Conservation (phyloP, 1,139 yeast species). For the Nadsonia commutata region DNA sequence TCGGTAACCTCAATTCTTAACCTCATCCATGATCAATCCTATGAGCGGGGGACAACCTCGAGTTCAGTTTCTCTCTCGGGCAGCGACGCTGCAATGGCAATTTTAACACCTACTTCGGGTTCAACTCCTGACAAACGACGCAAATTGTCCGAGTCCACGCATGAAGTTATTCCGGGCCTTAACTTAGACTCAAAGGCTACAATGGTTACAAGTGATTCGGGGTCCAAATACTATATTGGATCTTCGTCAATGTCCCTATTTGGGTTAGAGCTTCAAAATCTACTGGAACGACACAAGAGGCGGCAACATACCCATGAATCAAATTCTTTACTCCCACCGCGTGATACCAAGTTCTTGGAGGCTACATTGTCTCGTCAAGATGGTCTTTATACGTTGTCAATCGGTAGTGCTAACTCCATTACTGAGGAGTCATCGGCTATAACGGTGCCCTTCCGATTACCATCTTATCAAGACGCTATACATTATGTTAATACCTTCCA, state of each 20-base stretch:
- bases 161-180: not conserved
- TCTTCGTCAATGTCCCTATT: slow-evolving; percentile 11
- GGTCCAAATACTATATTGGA: slow-evolving; percentile 4
- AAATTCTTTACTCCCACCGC: not conserved
- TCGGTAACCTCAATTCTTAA: too few relatives aligned
- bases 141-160: not conserved
- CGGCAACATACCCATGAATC: slow-evolving; percentile 1
- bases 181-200: not conserved
- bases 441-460: slow-evolving; percentile 34
- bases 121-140: too few relatives aligned
- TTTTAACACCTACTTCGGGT: too few relatives aligned
- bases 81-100: too few relatives aligned
- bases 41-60: too few relatives aligned
- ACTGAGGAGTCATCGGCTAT: slow-evolving; percentile 1
- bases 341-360: not conserved
- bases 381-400: not conserved
- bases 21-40: too few relatives aligned
- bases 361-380: not conserved
- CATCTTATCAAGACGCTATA: slow-evolving; percentile 67
- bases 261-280: slow-evolving; percentile 12
- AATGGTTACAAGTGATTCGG: not conserved
- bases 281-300: slow-evolving; percentile 6
- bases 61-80: too few relatives aligned
- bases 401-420: slow-evolving; percentile 1
- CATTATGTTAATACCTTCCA: slow-evolving; percentile 60